Evolutionary conservation across 2,329 filamentous ascomycete species (phyloP).

Genomic region (Gnomoniopsis smithogilvyi): DNA sequence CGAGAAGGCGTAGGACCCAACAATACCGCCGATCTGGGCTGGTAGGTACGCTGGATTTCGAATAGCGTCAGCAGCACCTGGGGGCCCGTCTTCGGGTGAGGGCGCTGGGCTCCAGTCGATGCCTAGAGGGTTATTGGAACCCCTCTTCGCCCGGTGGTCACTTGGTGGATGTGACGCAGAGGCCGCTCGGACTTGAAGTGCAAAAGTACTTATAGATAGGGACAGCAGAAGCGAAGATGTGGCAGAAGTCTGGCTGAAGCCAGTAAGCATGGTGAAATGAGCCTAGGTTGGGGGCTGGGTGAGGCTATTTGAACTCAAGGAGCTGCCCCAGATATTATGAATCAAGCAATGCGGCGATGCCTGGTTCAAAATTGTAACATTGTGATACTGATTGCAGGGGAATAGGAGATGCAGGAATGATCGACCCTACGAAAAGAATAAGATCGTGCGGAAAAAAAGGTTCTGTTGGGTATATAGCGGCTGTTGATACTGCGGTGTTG

Average conservation of each 20-base stretch:
- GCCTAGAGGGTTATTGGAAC: slow-evolving; percentile 34
- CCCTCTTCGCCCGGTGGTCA: neutral
- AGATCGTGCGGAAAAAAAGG: slow-evolving; percentile 19
- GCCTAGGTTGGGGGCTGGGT: slow-evolving; percentile 6
- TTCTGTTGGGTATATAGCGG: slow-evolving; percentile 52
- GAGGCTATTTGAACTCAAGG: slow-evolving; percentile 13
- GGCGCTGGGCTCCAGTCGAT: slow-evolving; percentile 57
- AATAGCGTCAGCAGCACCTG: slow-evolving; percentile 54
- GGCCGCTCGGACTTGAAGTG: slow-evolving; percentile 25
- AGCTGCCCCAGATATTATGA: slow-evolving; percentile 4
- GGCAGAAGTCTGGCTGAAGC: neutral
- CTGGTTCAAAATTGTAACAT: slow-evolving; percentile 46
- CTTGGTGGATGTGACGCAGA: slow-evolving; percentile 22
- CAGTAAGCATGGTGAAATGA: slow-evolving; percentile 15
- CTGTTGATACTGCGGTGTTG: slow-evolving; percentile 40
- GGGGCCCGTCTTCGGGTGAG: slow-evolving; percentile 57
- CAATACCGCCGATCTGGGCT: slow-evolving; percentile 77
- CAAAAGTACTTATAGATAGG: slow-evolving; percentile 13
- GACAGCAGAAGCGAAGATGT: slow-evolving; percentile 3
- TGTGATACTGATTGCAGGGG: slow-evolving; percentile 42
- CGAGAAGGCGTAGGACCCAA: slow-evolving; percentile 77
- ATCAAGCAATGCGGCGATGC: slow-evolving; percentile 20
- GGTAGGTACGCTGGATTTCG: slow-evolving; percentile 67
- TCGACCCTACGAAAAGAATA: slow-evolving; percentile 14
- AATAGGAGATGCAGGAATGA: slow-evolving; percentile 35